Base-by-base conservation (phyloP, 225 moss, liverwort and hornwort species). In the Physcomitrellopsis africana region DNA sequence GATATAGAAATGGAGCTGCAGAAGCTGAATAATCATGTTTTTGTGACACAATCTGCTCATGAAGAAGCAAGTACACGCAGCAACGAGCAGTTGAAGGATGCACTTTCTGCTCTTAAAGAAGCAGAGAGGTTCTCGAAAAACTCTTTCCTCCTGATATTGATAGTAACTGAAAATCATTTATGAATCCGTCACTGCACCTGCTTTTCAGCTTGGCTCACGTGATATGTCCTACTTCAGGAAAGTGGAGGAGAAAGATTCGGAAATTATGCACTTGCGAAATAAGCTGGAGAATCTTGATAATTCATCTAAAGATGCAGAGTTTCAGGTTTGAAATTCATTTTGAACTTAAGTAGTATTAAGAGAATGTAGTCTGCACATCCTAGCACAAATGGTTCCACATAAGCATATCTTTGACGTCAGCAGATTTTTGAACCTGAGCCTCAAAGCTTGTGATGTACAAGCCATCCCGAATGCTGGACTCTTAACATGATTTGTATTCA, bases 1-100 rank as follows among this genome's bases (percentile, higher is more conserved):
- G 90, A 83, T n/a, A 75, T 92, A 49, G 93, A 95, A 75, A 87
- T 83, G 87, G 92, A 99, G 72, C 72, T 84, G n/a, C 86, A 87
- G 61, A 77, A 73, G 18, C 67, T 89, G 65, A 90, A 80, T 77
- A 80, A 90, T 56, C 91, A 91, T 69, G 89, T 87, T 75, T 82
- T 77, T 68, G 70, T 87, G 73, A 84, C 88, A 75, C 81, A 92
- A 71, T 76, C 88, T 75, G 90, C 86, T 8, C 81, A 89, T 45
- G 81, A 91, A 53, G 86, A 84, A 63, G 82, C 90, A 24, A 84
- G 85, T 59, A 73, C 80, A 41, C 83, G 89, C 49, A 81, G 81
- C 62, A 81, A 73, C 51, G 81, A 86, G 59, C 91, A 87, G 45
- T 48, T 86, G 11, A 81, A 85, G 68, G 92, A 84, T 52, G 81